Conservation (phyloP, 2,329 filamentous ascomycete genomes). For the Fusarium pseudoanthophilum region DNA sequence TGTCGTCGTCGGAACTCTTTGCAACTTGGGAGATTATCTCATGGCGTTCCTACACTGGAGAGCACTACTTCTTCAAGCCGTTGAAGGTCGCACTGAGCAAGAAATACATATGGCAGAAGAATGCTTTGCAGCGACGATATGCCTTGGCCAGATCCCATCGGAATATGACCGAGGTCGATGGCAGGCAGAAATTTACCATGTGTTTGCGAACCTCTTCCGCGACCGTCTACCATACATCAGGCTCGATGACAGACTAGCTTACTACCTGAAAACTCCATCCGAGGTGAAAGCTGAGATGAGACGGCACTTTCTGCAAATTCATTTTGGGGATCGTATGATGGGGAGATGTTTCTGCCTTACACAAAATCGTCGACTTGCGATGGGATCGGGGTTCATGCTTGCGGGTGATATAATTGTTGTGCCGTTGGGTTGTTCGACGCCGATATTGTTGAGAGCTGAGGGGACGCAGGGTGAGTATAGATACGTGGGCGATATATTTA, state of each 20-base stretch:
- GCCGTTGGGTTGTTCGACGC: constrained; percentile 22
- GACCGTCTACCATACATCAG: constrained; percentile 13
- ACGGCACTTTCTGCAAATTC: constrained; percentile 4
- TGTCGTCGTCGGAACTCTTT: constrained; percentile 15
- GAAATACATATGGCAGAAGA: constrained; percentile 16
- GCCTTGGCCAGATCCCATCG: constrained; percentile 13
- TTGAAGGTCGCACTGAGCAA: background rate
- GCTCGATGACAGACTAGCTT: background rate
- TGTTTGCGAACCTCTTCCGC: constrained; percentile 16
- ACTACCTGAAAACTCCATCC: background rate
- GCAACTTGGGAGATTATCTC: constrained; percentile 25
- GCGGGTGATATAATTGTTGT: constrained; percentile 19
- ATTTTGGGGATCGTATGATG: constrained; percentile 25
- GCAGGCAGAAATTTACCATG: background rate
- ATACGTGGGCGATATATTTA: constrained; percentile 25
- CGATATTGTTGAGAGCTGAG: constrained; percentile 14
- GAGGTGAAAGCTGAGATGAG: background rate
- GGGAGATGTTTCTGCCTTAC: constrained; percentile 25
- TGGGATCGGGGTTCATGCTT: constrained; percentile 26
- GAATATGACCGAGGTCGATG: constrained; percentile 5
- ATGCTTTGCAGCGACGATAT: constrained; percentile 18
- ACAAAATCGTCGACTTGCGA: background rate
- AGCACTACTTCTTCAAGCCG: background rate
- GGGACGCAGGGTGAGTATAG: constrained; percentile 12
- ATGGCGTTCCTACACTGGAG: constrained; percentile 35